Percentiles rank a stretch among this genome's conserved stretches.
Conservation (phyloP, 768 basidiomycete genomes). For the Tubosaeta sp. region DNA sequence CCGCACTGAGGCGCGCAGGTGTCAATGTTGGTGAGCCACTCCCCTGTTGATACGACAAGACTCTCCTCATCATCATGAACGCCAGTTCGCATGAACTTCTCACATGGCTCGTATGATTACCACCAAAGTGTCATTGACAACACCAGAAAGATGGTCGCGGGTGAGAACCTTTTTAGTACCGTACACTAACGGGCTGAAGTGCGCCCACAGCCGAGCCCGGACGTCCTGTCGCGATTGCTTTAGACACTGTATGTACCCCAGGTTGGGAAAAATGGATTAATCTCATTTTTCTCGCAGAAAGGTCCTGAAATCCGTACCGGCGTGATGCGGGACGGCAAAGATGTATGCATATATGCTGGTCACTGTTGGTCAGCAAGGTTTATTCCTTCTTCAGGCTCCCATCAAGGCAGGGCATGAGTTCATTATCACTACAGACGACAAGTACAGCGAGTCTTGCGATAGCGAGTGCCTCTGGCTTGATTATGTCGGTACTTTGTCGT, state of each 20-base stretch:
- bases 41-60: background rate
- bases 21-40: slow-evolving; percentile 88
- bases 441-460: slow-evolving; percentile 74
- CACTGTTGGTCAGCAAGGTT: background rate
- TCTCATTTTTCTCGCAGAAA: slow-evolving; percentile 57
- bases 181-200: slow-evolving; percentile 3
- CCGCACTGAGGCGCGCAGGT: slow-evolving; percentile 81
- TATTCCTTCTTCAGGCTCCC: slow-evolving; percentile 50
- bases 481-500: slow-evolving; percentile 59
- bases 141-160: slow-evolving; percentile 77
- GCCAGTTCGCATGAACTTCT: slow-evolving; percentile 99
- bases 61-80: slow-evolving; percentile 6
- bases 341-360: slow-evolving; percentile 53
- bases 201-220: slow-evolving; percentile 49
- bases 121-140: slow-evolving; percentile 99
- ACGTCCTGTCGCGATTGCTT: slow-evolving; percentile 93
- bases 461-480: slow-evolving; percentile 88
- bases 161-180: slow-evolving; percentile 38
- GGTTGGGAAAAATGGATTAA: background rate
- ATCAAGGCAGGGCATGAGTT: slow-evolving; percentile 94
- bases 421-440: slow-evolving; percentile 78
- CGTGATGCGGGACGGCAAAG: slow-evolving; percentile 77
- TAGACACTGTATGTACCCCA: slow-evolving; percentile 76
- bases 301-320: slow-evolving; percentile 99
- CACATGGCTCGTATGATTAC: slow-evolving; percentile 97